Evolutionary conservation across 1,139 yeast genomes (phyloP), one percentile per base, ranked within the genome.

Genomic region (Pichia sp.): DNA sequence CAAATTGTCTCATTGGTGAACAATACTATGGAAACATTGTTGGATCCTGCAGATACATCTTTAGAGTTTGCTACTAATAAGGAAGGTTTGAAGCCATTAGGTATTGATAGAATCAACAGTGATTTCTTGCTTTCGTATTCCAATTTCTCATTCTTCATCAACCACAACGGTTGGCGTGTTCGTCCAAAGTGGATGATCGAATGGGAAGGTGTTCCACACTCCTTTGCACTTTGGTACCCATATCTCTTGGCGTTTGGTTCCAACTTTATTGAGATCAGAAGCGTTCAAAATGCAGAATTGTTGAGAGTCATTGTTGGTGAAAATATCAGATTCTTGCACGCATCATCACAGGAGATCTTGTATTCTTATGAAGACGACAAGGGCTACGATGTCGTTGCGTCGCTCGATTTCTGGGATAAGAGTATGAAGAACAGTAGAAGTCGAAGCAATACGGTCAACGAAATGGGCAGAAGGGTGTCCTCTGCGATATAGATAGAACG

Each of bases 201-300:
- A 63, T 93, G 99, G 99, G 98, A 93, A 68, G 97, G 98, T 37
- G 79, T 83, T 44, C 98, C 99, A 4, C 95, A 86, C 61, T 84
- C 85, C 53, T 89, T 93, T 66, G 96, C 97, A 11, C 74, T 93
- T 43, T 89, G 94, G 76, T 93, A 91, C 68, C 99, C 99, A 4
- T 93, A 90, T 64, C 72, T 93, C 50, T 72, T 93, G 53, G 93
- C 96, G 18, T 93, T 93, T 70, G 98, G 93, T 62, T 79, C 85
- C 22, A 85, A 82, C 51, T 90, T 93, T 61, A 88, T 93, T 63
- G 99, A 93, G 69, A 86, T 93, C 48, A 76, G 99, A 54, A 93
- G 90, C 60, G 88, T 91, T 60, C 96, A 91, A 58, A 81, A 89
- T 17, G 90, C 94, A 4, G 94, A 83, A 56, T 71, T 93, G 51